Conservation (phyloP, 169 alveolate species). For the Eimeria sp. region DNA sequence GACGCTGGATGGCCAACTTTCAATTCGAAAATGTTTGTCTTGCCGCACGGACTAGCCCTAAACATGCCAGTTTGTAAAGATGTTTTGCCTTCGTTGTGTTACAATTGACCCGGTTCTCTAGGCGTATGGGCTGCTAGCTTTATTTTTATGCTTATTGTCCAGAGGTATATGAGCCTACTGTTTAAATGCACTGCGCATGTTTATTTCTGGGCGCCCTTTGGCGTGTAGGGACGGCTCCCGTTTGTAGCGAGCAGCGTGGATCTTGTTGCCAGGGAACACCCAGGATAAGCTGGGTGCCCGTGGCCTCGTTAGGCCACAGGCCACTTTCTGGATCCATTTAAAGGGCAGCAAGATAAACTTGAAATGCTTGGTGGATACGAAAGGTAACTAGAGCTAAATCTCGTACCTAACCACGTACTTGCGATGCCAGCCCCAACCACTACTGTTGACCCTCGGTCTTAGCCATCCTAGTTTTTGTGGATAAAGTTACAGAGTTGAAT, state of each 20-base stretch:
- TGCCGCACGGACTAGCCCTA: background rate
- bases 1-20: background rate
- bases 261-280: background rate
- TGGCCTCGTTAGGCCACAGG: background rate
- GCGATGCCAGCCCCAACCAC: constrained; percentile 14
- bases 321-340: background rate
- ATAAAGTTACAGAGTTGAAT: background rate
- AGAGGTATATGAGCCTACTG: background rate
- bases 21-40: background rate
- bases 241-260: background rate
- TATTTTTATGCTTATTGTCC: background rate
- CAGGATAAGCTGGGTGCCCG: background rate
- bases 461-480: background rate
- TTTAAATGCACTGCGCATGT: background rate
- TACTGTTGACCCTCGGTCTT: background rate
- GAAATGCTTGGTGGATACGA: background rate
- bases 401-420: background rate
- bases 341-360: background rate
- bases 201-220: background rate
- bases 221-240: background rate
- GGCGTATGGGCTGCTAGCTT: background rate
- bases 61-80: background rate
- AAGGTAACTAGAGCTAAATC: background rate
- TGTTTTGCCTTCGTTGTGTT: background rate
- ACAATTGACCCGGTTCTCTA: background rate